Conservation (phyloP, 306 rosid genomes). For the Astragalus membranaceus region DNA sequence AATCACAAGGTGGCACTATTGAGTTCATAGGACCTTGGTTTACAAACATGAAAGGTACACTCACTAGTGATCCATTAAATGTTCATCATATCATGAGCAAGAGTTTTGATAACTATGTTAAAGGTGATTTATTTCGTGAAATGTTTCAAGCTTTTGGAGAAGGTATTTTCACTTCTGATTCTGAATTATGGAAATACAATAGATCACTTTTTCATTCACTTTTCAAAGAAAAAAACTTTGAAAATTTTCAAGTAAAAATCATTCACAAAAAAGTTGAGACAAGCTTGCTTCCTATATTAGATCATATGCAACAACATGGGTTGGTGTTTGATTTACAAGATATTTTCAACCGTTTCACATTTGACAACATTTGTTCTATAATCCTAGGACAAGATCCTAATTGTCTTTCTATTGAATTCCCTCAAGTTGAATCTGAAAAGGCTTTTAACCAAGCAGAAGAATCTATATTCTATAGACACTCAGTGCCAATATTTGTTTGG, state of each 20-base stretch:
- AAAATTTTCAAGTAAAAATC: neutral
- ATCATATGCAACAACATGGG: neutral
- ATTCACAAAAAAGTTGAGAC: conserved; percentile 15
- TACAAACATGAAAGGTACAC: neutral
- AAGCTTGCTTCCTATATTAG: conserved; percentile 17
- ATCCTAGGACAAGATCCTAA: conserved; percentile 33
- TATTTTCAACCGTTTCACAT: conserved; percentile 26
- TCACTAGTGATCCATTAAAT: conserved; percentile 36
- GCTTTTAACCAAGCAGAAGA: conserved; percentile 34
- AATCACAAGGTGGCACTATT: conserved; percentile 6
- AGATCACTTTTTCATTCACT: conserved; percentile 13
- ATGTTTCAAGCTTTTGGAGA: conserved; percentile 33
- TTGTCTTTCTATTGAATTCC: conserved; percentile 29
- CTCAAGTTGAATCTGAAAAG: conserved; percentile 18
- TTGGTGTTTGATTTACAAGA: conserved; percentile 30
- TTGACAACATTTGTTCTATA: conserved; percentile 25
- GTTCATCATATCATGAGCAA: conserved; percentile 23
- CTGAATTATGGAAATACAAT: conserved; percentile 20
- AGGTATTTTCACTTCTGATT: conserved; percentile 33
- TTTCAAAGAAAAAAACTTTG: neutral
- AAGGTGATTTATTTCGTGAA: conserved; percentile 26
- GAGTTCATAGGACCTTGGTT: conserved; percentile 34
- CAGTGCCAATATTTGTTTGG: conserved; percentile 26
- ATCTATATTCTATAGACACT: conserved; percentile 23
- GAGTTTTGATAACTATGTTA: conserved; percentile 16